Base-by-base conservation (phyloP, 2,329 filamentous ascomycete species). In the Claviceps maximensis region DNA sequence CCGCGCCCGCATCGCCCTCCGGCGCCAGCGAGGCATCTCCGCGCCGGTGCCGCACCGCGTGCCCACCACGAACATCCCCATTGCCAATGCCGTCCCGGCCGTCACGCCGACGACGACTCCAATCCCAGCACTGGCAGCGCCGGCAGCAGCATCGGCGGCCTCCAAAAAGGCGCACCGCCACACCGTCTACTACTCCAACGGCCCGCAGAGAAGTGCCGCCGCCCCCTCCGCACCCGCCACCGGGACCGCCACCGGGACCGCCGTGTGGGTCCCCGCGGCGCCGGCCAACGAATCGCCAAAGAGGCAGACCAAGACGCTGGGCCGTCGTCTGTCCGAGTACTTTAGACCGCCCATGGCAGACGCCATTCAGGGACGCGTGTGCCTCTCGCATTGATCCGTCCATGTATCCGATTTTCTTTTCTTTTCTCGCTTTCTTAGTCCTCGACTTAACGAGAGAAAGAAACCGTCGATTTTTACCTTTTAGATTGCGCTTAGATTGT, bases 251-350 rank as follows among this genome's bases (percentile, higher is more conserved):
- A n/a, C n/a, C n/a, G n/a, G n/a, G n/a, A n/a, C n/a, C n/a, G n/a
- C n/a, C n/a, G n/a, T n/a, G n/a, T n/a, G n/a, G n/a, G n/a, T 29
- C 29, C 29, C 29, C 29, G 29, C 29, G 3, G 29, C 29, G 29
- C 6, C 29, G 36, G 40, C 31, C 50, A 46, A 46, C 23, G 9
- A 29, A 6, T 12, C 31, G 10, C 3, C 49, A 40, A 42, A 40
- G 33, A 50, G 48, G 29, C 47, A 51, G n/a, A 52, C 54, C 47
- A 52, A 44, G 51, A 50, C 56, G 4, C 13, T 57, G 52, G 52
- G 50, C n/a, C 21, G 52, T 10, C 54, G 54, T 7, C 46, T 59
- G 12, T 53, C 54, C 2, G 55, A 59, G 47, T 59, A 59, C 25
- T 53, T 59, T 25, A 58, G 54, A 46, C 58, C 58, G n/a, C 46